Evolutionary conservation across 2,329 filamentous ascomycete genomes (phyloP).

Genomic region (Colletotrichum sp.): DNA sequence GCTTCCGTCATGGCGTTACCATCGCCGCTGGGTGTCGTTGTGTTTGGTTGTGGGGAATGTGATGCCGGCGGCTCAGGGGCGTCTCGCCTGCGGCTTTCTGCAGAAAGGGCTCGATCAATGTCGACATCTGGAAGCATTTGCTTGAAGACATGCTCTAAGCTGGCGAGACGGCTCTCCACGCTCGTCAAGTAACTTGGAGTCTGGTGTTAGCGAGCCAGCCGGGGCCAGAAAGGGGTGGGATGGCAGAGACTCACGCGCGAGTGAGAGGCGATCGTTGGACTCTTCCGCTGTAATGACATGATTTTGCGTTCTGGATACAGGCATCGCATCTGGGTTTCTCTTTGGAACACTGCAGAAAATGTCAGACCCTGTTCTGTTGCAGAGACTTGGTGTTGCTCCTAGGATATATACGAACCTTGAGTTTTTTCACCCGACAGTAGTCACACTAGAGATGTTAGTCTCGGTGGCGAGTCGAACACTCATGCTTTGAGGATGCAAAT

Average conservation of each 20-base stretch:
- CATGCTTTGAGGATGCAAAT: not conserved
- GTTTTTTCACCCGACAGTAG: conserved; percentile 26
- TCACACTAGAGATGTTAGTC: conserved; percentile 20
- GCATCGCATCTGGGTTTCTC: conserved; percentile 27
- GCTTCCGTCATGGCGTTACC: conserved; percentile 27
- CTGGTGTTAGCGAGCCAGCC: not conserved
- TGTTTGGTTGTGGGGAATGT: not conserved
- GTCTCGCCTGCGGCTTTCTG: not conserved
- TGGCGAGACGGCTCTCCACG: conserved; percentile 25
- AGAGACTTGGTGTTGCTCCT: not conserved
- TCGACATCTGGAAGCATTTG: conserved; percentile 27
- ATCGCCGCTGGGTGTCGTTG: not conserved
- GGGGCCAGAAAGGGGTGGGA: not conserved
- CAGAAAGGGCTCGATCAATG: conserved; percentile 25
- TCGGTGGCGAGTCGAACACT: not conserved
- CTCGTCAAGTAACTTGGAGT: conserved; percentile 26
- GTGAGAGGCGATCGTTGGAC: conserved; percentile 29
- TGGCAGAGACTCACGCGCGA: conserved; percentile 23
- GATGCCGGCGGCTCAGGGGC: not conserved
- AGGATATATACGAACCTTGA: conserved; percentile 19
- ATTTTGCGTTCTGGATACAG: conserved; percentile 25
- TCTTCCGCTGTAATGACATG: conserved; percentile 31
- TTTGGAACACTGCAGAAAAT: conserved; percentile 26
- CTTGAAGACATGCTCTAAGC: conserved; percentile 24
- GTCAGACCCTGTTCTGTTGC: not conserved